phyloP scores from a whole-genome alignment of 331 rosid genomes.

The Malus hybrid region DNA sequence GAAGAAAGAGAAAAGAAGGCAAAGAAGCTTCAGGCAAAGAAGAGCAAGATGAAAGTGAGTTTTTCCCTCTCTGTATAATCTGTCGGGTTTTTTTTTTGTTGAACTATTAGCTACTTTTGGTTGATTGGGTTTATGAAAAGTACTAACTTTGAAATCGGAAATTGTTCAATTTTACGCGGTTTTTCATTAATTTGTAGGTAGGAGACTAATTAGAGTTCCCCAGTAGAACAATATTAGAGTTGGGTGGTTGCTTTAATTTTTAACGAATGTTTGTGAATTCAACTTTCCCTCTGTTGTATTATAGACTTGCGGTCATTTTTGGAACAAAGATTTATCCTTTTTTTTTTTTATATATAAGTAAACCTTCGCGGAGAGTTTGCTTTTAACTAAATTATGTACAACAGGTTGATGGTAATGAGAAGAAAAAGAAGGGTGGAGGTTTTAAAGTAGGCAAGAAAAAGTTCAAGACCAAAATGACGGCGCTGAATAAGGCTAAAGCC shows the following conservation, averaged over 20 bases:
- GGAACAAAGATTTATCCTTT: not conserved
- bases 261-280: not conserved
- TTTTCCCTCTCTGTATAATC: not conserved
- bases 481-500: slow-evolving; percentile 69
- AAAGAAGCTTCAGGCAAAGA: slow-evolving; percentile 66
- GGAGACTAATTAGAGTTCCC: not conserved
- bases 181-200: not conserved
- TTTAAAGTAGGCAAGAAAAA: slow-evolving; percentile 84
- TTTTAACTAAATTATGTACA: not conserved
- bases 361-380: not conserved
- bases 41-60: slow-evolving; percentile 73
- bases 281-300: not conserved
- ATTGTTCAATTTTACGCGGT: not conserved
- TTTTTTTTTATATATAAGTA: not conserved
- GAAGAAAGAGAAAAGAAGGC: slow-evolving; percentile 45
- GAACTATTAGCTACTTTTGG: not conserved
- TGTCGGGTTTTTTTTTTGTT: not conserved
- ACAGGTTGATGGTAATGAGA: slow-evolving; percentile 62
- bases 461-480: slow-evolving; percentile 72
- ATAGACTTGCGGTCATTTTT: not conserved
- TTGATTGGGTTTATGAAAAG: not conserved
- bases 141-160: not conserved
- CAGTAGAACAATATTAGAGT: no score
- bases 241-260: not conserved
- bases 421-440: slow-evolving; percentile 67